Evolutionary conservation across 257 asterid species (phyloP).

Genomic region (Solanum piurae): DNA sequence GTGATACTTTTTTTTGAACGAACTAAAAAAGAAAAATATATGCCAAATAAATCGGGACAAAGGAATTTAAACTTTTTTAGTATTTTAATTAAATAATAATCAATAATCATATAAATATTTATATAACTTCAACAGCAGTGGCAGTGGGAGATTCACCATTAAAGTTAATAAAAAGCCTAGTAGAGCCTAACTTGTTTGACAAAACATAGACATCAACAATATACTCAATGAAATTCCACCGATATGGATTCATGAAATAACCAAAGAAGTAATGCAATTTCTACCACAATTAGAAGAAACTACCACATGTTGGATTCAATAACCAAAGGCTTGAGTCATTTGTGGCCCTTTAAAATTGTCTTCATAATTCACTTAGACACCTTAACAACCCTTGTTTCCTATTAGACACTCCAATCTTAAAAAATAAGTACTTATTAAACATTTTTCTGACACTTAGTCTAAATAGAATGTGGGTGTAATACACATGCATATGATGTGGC

Average conservation of each 20-base stretch:
- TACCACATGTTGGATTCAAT: not conserved
- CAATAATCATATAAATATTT: not conserved
- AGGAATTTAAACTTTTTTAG: not conserved
- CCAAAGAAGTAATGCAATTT: not conserved
- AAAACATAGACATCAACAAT: not conserved
- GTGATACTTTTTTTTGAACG: not conserved
- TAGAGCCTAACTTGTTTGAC: not conserved
- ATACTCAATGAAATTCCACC: too few species aligned
- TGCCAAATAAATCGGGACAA: not conserved
- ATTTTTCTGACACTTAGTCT: too few species aligned
- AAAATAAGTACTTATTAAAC: too few species aligned
- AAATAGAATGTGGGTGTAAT: too few species aligned
- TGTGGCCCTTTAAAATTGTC: too few species aligned
- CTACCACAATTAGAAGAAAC: not conserved
- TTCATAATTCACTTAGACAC: too few species aligned
- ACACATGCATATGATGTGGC: too few species aligned
- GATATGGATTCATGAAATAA: too few species aligned
- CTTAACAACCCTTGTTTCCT: too few species aligned
- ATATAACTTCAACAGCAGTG: too few species aligned
- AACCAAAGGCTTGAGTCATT: not conserved
- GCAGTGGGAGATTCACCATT: not conserved
- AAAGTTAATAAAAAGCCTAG: not conserved
- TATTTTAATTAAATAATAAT: too few species aligned
- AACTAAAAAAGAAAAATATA: not conserved
- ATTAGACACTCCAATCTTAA: too few species aligned